Conservation (phyloP, 2,329 filamentous ascomycete species). For the Aotearoamyces nothofagi region DNA sequence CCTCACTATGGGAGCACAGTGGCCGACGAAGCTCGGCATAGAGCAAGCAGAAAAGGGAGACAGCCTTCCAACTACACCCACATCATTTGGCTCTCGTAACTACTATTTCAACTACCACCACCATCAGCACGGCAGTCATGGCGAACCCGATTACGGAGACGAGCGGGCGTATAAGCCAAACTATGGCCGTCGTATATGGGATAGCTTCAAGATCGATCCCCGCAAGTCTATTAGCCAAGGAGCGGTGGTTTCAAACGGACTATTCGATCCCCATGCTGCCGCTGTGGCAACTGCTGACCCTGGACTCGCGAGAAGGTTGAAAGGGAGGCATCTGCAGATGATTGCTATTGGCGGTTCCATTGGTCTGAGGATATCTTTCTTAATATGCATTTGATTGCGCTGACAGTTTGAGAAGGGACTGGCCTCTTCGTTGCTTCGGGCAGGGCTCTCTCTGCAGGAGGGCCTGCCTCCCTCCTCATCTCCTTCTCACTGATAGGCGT, state of each 20-base stretch:
- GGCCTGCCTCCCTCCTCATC: slow-evolving; percentile 63
- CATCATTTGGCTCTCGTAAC: slow-evolving; percentile 1
- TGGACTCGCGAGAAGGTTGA: slow-evolving; percentile 32
- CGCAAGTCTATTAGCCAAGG: no score
- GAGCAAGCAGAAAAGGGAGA: slow-evolving; percentile 7
- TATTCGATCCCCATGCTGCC: no score
- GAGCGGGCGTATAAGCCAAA: slow-evolving; percentile 8
- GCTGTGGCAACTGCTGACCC: background rate
- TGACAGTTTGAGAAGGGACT: slow-evolving; percentile 53
- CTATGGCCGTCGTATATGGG: slow-evolving; percentile 12
- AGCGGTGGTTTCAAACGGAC: slow-evolving; percentile 1
- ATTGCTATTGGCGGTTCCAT: slow-evolving; percentile 93
- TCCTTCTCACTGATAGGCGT: slow-evolving; percentile 66
- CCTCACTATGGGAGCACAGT: no score
- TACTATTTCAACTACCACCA: background rate
- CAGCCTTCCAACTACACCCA: no score
- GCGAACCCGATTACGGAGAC: slow-evolving; percentile 12
- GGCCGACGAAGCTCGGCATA: background rate
- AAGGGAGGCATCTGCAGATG: slow-evolving; percentile 86
- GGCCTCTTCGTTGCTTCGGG: slow-evolving; percentile 81
- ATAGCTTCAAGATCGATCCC: no score
- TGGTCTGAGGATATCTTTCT: slow-evolving; percentile 26
- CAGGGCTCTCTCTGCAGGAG: slow-evolving; percentile 51
- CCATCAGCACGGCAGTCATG: background rate
- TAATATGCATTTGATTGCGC: no score